Evolutionary conservation across 1,139 yeast genomes (phyloP), one percentile per base, ranked within the genome.

Genomic region (Taphrina flavorubra): DNA sequence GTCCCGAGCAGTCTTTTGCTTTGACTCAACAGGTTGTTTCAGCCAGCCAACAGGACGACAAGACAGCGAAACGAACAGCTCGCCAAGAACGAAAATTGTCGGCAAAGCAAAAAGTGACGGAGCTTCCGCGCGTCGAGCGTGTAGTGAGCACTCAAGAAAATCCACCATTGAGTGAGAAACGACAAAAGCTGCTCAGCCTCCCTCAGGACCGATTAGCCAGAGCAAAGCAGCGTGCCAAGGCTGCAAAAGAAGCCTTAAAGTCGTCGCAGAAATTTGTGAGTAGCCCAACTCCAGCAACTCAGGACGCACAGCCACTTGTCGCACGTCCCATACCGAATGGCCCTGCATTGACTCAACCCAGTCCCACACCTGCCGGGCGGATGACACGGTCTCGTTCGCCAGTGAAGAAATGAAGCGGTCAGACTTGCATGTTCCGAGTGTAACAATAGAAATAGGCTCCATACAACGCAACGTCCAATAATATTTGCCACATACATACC

Each of bases 291-390:
- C 40, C 40, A 7, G 40, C 51, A 6, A 42, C 10, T 14, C 37
- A 20, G 10, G 42, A n/a, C n/a, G 36, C 51, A 1, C 36, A 11
- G 20, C 39, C 51, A 36, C 44, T 58, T 16, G 53, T 58, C 42
- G 39, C 62, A 6, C 42, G 62, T 5, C 62, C 62, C 6, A 10
- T 25, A 6, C 51, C 62, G 10, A 44, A 44, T 13, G 62, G 53
- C 1, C 62, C 62, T 8, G 16, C 20, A 6, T 31, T 58, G 42
- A 58, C 53, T 25, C 62, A 58, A 16, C 40, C 62, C 13, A 58
- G 62, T 58, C 62, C 62, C 10, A 58, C 62, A 5, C 62, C 62
- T 5, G 20, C 18, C n/a, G 42, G 25, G 7, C 39, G 62, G 6
- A 40, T 40, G 16, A 40, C 60, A 13, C 25, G 60, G 39, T 56